Conservation (phyloP, 257 asterid species). For the Penstemon barbatus region DNA sequence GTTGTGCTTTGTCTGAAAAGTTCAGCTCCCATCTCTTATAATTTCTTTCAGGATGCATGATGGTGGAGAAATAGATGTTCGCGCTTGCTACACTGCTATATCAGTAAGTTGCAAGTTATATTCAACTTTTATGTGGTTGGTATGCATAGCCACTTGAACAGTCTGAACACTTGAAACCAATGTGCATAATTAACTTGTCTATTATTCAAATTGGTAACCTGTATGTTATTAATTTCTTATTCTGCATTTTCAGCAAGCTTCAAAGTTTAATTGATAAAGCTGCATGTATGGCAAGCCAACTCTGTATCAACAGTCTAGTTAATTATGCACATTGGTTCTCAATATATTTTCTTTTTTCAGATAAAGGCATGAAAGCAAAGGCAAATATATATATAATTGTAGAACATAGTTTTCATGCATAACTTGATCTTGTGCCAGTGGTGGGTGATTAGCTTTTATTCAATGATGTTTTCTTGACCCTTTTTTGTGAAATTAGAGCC, state of each 20-base stretch:
- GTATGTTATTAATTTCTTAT: neutral
- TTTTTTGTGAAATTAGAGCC: conserved; percentile 3
- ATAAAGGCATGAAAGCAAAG: neutral
- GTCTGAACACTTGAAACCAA: neutral
- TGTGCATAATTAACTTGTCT: neutral
- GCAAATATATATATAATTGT: neutral
- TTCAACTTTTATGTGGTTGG: conserved; percentile 11
- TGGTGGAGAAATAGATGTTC: conserved; percentile 96
- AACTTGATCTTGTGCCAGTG: neutral
- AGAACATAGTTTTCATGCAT: neutral
- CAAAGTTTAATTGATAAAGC: conserved; percentile 4
- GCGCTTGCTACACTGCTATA: conserved; percentile 96
- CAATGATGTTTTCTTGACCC: neutral
- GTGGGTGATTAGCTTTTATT: neutral
- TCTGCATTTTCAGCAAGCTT: neutral
- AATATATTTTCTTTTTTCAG: neutral
- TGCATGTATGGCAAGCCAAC: neutral
- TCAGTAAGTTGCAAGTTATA: conserved; percentile 61
- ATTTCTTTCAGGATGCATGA: conserved; percentile 79
- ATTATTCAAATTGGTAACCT: neutral
- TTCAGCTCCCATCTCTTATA: conserved; percentile 21
- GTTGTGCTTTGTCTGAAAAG: neutral
- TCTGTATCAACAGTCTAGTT: neutral
- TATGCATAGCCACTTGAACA: neutral
- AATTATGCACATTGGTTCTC: neutral